Evolutionary conservation across 2,329 filamentous ascomycete genomes (phyloP), one percentile per base, ranked within the genome.

Genomic region (Hysterium pulicare): DNA sequence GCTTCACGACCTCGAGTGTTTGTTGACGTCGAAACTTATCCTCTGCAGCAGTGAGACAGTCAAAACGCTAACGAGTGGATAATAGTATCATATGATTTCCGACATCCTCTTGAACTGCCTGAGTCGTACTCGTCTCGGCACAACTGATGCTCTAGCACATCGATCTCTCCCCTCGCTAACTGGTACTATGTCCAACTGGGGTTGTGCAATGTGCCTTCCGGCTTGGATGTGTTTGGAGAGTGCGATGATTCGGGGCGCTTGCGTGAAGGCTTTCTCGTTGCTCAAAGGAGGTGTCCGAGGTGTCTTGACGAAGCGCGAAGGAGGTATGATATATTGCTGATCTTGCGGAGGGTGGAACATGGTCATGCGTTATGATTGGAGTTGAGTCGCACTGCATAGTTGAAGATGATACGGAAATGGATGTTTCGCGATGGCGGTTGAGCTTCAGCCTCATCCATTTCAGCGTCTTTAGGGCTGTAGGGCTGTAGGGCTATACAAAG

Each of bases 211-310:
- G 32, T 48, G 15, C 28, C 33, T 52, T 50, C 51, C 48, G 34
- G 46, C 45, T 45, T 47, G 40, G 34, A 52, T 50, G 8, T 46
- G 30, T 40, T 41, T 47, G 35, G 55, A 55, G 39, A 52, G 46
- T 26, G 50, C 44, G 39, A 55, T 48, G 33, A 52, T 48, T 42
- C 42, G 45, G 38, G 15, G 40, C 23, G 42, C 48, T 44, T 48
- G 42, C 28, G 44, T 20, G 36, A 41, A 50, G 38, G 32, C 42
- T 40, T 51, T 54, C 53, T 53, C 42, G 38, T 52, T 41, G 30
- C 49, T 51, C n/a, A 33, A 39, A 21, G 49, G 53, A 47, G 52
- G 54, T 40, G 49, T 55, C 38, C 51, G 46, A 42, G 47, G 52
- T 40, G 23, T 34, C 11, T 50, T 17, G 40, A 35, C 40, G n/a